These are phyloP conservation scores for Hymenoscyphus fraxineus DNA, from an alignment of 2,329 filamentous ascomycete genomes.

Conservation along the genomic window DNA sequence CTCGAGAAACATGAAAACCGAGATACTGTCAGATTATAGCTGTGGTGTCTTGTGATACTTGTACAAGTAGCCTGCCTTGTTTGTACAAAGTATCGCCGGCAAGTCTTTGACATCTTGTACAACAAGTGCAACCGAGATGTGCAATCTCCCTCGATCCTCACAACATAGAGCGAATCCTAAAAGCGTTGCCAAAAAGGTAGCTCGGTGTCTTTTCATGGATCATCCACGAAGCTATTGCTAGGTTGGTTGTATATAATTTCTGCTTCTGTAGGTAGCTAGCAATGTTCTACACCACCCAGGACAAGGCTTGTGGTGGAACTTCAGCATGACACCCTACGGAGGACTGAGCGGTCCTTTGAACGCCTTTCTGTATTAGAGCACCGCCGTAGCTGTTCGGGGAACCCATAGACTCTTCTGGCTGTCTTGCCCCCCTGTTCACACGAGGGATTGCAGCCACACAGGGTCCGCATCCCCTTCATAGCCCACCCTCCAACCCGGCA, in stretches of 20 bases:
- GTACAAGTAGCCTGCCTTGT: neutral
- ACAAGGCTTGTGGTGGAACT: neutral
- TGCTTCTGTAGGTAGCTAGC: neutral
- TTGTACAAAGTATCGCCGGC: neutral
- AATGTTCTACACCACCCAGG: neutral
- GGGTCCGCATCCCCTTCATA: neutral
- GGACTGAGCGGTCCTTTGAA: neutral
- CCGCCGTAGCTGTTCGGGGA: neutral
- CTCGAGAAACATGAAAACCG: neutral
- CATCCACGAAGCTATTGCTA: neutral
- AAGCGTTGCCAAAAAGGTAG: neutral
- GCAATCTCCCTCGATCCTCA: conserved; percentile 2
- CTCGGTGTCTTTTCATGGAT: neutral
- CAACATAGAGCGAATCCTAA: neutral
- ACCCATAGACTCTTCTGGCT: neutral
- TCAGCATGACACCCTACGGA: neutral
- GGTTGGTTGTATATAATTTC: neutral
- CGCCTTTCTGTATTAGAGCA: neutral
- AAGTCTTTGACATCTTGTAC: conserved; percentile 1
- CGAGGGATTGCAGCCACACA: conserved; percentile 1
- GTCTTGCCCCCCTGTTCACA: neutral
- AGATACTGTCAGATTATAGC: neutral
- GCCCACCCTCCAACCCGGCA: neutral
- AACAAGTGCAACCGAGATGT: neutral
- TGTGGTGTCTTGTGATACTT: no score